A percentile compares a stretch with the other conserved stretches of the same genome.
Evolutionary conservation across 257 asterid genomes (phyloP).

Genomic region (Solanum virginianum): DNA sequence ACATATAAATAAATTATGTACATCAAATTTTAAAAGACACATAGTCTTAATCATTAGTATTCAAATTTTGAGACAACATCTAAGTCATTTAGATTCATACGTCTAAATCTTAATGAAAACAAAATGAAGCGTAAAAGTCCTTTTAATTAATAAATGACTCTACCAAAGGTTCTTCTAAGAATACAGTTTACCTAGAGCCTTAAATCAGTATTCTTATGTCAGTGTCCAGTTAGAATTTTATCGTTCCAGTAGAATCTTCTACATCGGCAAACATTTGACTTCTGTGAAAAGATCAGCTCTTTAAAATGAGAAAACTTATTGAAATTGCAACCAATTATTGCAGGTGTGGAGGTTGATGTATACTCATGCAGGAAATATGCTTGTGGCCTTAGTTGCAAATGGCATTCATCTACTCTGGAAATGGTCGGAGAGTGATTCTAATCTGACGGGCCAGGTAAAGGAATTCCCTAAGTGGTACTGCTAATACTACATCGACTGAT

Average conservation of each 20-base stretch:
- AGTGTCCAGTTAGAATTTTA: not conserved
- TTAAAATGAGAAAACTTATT: not conserved
- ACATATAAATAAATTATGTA: no score
- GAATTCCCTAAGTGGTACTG: slow-evolving; percentile 8
- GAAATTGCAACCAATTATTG: slow-evolving; percentile 12
- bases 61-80: no score
- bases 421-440: slow-evolving; percentile 28
- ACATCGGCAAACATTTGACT: not conserved
- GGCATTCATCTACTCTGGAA: slow-evolving; percentile 66
- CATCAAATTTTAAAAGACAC: no score
- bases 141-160: not conserved
- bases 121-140: not conserved
- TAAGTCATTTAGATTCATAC: no score
- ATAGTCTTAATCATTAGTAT: no score
- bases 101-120: no score
- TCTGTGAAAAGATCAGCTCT: not conserved
- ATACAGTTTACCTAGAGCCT: not conserved
- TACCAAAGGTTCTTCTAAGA: not conserved
- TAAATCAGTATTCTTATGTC: not conserved
- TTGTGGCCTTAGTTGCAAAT: slow-evolving; percentile 54
- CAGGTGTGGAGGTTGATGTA: slow-evolving; percentile 68
- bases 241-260: not conserved
- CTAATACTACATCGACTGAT: not conserved
- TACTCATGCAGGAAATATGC: slow-evolving; percentile 51
- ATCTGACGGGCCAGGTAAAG: slow-evolving; percentile 28